phyloP scores from a whole-genome alignment of 345 rosid genomes.

The Rhizophora apiculata region DNA sequence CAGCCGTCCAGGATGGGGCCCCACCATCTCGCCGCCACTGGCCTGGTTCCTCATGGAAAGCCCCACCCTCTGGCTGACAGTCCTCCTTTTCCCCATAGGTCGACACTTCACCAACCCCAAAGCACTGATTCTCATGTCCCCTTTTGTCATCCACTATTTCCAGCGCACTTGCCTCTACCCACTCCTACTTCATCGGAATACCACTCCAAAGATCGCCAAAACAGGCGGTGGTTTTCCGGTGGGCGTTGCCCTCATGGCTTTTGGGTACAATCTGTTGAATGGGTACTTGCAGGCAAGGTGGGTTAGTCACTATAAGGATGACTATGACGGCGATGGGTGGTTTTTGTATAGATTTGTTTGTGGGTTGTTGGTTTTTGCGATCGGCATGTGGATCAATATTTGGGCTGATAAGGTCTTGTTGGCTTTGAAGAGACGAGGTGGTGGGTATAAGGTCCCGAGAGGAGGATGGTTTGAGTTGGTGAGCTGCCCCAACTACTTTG shows the following conservation, averaged over 20 bases:
- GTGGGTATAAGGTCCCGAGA: slow-evolving; percentile 70
- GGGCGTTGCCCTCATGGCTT: slow-evolving; percentile 56
- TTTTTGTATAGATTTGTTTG: slow-evolving; percentile 54
- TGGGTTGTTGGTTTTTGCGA: slow-evolving; percentile 48
- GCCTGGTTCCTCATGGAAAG: slow-evolving; percentile 98
- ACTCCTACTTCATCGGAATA: slow-evolving; percentile 44
- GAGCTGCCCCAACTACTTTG: slow-evolving; percentile 85
- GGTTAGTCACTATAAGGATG: slow-evolving; percentile 69
- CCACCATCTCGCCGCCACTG: slow-evolving; percentile 57
- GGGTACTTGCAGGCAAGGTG: slow-evolving; percentile 73
- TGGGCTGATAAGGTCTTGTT: slow-evolving; percentile 65
- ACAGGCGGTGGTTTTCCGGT: slow-evolving; percentile 40
- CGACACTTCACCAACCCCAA: slow-evolving; percentile 51
- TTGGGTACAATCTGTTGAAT: slow-evolving; percentile 62
- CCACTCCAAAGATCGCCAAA: background rate
- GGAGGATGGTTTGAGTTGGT: slow-evolving; percentile 82
- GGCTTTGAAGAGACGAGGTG: slow-evolving; percentile 54
- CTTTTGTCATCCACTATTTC: slow-evolving; percentile 74
- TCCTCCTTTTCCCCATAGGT: slow-evolving; percentile 69
- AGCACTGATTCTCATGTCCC: slow-evolving; percentile 56
- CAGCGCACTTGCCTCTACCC: slow-evolving; percentile 81
- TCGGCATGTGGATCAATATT: slow-evolving; percentile 71
- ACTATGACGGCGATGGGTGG: slow-evolving; percentile 33
- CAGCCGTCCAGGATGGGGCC: slow-evolving; percentile 90
- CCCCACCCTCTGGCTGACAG: slow-evolving; percentile 71